Percentiles rank a stretch among this genome's conserved stretches.
These are phyloP conservation scores for Plasmodium berghei DNA, from an alignment of 169 alveolate genomes.

Conservation along the genomic window DNA sequence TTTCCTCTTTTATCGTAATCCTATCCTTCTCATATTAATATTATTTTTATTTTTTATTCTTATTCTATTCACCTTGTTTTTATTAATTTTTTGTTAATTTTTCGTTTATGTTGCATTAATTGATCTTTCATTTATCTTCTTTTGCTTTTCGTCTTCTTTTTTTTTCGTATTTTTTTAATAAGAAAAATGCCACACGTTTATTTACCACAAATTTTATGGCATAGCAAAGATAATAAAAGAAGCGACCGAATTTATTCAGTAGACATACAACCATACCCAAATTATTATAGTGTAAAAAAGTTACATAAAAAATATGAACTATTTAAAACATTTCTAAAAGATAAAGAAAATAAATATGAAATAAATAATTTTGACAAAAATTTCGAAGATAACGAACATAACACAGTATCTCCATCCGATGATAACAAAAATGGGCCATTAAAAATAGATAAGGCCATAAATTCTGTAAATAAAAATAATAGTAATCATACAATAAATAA, in stretches of 20 bases:
- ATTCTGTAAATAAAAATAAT: conserved; percentile 3
- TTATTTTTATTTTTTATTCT: not conserved
- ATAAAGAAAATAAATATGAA: conserved; percentile 31
- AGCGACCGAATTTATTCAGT: conserved; percentile 92
- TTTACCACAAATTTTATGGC: conserved; percentile 93
- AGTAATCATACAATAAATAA: not conserved
- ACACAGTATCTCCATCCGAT: conserved; percentile 13
- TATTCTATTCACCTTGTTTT: not conserved
- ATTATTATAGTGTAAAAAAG: conserved; percentile 69
- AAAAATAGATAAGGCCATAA: conserved; percentile 15
- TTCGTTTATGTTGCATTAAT: not conserved
- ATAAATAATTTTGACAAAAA: conserved; percentile 4
- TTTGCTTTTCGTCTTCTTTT: not conserved
- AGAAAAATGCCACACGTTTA: conserved; percentile 88
- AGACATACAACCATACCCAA: conserved; percentile 90
- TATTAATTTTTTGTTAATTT: conserved; percentile 3
- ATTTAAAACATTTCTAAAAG: conserved; percentile 47
- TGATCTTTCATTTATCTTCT: conserved; percentile 4
- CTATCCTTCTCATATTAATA: not conserved
- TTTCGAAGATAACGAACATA: conserved; percentile 11
- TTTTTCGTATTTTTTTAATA: conserved; percentile 18
- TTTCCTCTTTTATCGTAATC: too few relatives aligned
- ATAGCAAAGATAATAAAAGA: conserved; percentile 91
- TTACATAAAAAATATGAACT: conserved; percentile 58
- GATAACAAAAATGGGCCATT: not conserved